Percentiles rank a stretch among this genome's conserved stretches.
phyloP scores from a whole-genome alignment of 2,329 filamentous ascomycete species.

The Aspergillus arachidicola region DNA sequence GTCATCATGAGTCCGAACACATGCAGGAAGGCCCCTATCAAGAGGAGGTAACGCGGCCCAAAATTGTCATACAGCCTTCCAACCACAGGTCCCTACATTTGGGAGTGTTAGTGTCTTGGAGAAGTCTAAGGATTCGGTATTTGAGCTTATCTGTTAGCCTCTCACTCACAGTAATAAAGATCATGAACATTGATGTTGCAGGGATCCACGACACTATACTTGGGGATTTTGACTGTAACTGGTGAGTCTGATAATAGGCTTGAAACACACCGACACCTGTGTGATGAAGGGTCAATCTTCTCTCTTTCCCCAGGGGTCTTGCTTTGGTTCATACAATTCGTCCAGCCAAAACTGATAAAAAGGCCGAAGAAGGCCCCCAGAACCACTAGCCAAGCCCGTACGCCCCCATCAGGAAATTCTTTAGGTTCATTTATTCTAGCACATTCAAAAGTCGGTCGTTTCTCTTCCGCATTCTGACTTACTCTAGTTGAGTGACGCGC shows the following conservation, averaged over 20 bases:
- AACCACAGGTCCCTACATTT: conserved; percentile 54
- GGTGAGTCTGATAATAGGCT: not conserved
- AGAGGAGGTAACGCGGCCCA: conserved; percentile 58
- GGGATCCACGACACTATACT: conserved; percentile 62
- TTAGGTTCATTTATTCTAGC: not conserved
- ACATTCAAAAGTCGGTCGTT: not conserved
- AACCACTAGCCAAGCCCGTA: conserved; percentile 59
- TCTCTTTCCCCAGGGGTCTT: not conserved
- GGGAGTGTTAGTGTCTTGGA: not conserved
- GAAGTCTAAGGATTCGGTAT: not conserved
- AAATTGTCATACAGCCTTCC: conserved; percentile 64
- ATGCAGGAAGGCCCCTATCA: conserved; percentile 56
- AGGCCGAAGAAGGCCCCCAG: conserved; percentile 46
- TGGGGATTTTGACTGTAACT: conserved; percentile 45
- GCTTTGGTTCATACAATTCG: conserved; percentile 37
- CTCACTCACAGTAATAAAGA: conserved; percentile 46
- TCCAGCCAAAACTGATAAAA: conserved; percentile 52
- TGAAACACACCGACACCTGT: not conserved
- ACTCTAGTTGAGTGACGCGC: not conserved
- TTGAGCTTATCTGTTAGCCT: not conserved
- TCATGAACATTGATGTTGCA: conserved; percentile 58
- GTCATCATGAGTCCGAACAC: conserved; percentile 62
- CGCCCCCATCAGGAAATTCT: not conserved
- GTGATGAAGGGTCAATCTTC: not conserved
- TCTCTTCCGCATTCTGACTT: not conserved